Evolutionary conservation across 129 eudicot species (phyloP).

Genomic region (Oenanthe sinensis): DNA sequence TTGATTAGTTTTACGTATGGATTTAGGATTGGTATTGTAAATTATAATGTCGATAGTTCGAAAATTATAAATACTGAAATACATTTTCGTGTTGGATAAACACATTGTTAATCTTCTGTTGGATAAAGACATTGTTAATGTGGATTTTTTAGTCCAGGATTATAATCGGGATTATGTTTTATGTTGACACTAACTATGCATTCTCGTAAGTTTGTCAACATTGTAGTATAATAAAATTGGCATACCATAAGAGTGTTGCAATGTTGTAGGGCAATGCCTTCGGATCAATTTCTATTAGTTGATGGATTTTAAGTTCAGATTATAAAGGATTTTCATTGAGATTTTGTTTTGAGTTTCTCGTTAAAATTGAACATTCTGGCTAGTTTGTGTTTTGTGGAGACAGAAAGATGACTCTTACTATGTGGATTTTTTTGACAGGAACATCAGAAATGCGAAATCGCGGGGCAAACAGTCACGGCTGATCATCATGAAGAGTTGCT

Average conservation of each 20-base stretch:
- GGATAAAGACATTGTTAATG: too few relatives aligned
- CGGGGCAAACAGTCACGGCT: constrained; percentile 68
- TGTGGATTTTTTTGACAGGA: constrained; percentile 40
- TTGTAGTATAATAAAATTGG: too few relatives aligned
- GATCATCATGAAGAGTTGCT: constrained; percentile 87
- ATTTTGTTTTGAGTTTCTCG: not conserved
- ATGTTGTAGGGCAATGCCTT: not conserved
- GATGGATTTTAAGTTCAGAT: not conserved
- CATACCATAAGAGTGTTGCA: not conserved
- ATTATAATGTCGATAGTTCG: too few relatives aligned
- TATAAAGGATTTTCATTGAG: not conserved
- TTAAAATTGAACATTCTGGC: too few relatives aligned
- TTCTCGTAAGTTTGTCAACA: too few relatives aligned
- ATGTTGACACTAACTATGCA: too few relatives aligned
- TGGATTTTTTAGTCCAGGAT: too few relatives aligned
- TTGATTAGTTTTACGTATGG: not conserved
- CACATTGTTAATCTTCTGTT: not conserved
- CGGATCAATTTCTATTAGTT: not conserved
- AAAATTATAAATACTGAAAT: too few relatives aligned
- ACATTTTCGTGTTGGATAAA: too few relatives aligned
- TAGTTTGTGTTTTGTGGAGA: not conserved
- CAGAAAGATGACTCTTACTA: not conserved
- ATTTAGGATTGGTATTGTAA: too few relatives aligned
- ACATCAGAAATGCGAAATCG: constrained; percentile 64
- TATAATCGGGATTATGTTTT: not conserved